phyloP scores from a whole-genome alignment of 2,329 filamentous ascomycete species.

The Aaosphaeria arxii region DNA sequence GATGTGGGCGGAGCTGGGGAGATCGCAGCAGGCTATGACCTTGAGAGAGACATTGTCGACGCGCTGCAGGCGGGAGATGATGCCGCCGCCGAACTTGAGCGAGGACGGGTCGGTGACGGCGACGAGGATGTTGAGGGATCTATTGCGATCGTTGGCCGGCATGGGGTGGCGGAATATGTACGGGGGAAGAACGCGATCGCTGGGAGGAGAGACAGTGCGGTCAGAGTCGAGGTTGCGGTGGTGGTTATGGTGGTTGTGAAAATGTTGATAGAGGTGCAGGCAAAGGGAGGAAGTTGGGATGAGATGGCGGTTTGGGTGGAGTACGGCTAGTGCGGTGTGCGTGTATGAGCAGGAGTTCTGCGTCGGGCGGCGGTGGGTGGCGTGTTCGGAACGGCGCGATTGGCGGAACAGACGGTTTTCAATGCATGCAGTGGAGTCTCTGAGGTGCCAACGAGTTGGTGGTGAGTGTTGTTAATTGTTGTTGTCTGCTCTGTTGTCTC shows the following conservation, averaged over 20 bases:
- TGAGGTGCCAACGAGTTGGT: too few species aligned
- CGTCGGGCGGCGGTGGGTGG: background rate
- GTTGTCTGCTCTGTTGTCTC: too few species aligned
- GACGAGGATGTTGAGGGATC: slow-evolving; percentile 53
- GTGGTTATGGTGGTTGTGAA: too few species aligned
- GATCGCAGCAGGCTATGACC: slow-evolving; percentile 27
- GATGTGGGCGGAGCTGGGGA: slow-evolving; percentile 17
- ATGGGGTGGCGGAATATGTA: slow-evolving; percentile 8
- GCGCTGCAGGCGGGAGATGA: slow-evolving; percentile 66
- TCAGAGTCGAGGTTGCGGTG: background rate
- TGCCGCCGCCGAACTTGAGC: slow-evolving; percentile 62
- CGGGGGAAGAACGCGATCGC: slow-evolving; percentile 1
- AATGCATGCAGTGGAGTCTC: too few species aligned
- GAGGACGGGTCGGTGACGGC: slow-evolving; percentile 64
- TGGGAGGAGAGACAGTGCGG: background rate
- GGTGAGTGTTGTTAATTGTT: too few species aligned
- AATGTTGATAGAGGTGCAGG: background rate
- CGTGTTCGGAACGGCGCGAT: background rate
- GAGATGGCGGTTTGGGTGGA: background rate
- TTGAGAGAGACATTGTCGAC: slow-evolving; percentile 59
- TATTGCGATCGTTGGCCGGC: slow-evolving; percentile 11
- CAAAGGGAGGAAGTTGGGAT: background rate
- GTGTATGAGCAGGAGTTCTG: too few species aligned
- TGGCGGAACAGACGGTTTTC: background rate
- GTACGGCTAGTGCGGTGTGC: too few species aligned